Base-by-base conservation (phyloP, 2,329 filamentous ascomycete species). In the Stemphylium vesicarium region DNA sequence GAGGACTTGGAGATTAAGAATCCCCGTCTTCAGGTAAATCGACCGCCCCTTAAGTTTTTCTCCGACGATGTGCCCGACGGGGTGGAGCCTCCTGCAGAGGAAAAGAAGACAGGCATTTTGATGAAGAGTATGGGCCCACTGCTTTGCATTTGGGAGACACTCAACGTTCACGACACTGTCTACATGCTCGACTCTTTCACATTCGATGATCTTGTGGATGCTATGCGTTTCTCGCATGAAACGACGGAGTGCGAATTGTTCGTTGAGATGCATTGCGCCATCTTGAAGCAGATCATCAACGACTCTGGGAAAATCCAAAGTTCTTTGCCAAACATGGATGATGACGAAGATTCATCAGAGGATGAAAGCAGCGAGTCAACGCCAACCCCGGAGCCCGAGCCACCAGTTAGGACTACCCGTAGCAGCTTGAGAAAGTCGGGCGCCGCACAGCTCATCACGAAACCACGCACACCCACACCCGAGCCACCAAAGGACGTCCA, bases 151-250 rank as follows among this genome's bases (percentile, higher is more conserved):
- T 99, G 95, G 95, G 92, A 97, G 66, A 97, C 93, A 0, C 82
- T 99, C 31, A 99, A 97, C 68, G 94, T 99, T n/a, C 97, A 97
- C 72, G 96, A 92, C 70, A 92, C 96, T 69, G 89, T 97, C 15
- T 96, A 96, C 71, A 86, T 91, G 69, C 82, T 99, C 22, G 95
- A 99, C 75, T 98, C 94, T 0, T 99, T 99, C 71, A 98, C 94
- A 0, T 96, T 98, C 68, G 95, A 99, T 73, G 95, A 99, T 74
- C 98, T 93, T 68, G 83, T 96, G 4, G 90, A 98, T 72, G 89
- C 93, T 0, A 87, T 99, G 82, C 84, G 88, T 43, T 88, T 93
- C 53, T 84, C 89, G 0, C 92, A 87, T 0, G 84, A 88, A 31
- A 86, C 91, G 18, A 79, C 86, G 0, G 88, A 89, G 7, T 95